A percentile compares a stretch with the other conserved stretches of the same genome.
phyloP scores from a whole-genome alignment of 225 moss, liverwort and hornwort species.

The Lunularia cruciata region DNA sequence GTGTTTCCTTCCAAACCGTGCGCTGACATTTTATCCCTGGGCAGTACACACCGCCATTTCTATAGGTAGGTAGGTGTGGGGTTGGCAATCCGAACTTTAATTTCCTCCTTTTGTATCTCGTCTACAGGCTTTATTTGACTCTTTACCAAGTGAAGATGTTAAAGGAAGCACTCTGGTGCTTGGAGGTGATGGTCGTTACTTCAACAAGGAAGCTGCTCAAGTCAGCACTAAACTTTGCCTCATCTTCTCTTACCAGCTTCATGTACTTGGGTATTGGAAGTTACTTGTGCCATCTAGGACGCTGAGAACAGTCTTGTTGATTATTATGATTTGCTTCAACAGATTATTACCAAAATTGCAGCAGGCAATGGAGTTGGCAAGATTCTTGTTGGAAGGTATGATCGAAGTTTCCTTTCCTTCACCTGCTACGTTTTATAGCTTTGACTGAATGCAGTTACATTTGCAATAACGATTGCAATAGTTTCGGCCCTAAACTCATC shows the following conservation, averaged over 20 bases:
- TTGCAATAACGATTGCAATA: too few species aligned
- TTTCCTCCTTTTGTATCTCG: not conserved
- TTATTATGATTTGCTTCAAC: not conserved
- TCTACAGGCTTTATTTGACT: conserved; percentile 69
- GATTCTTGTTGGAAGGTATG: conserved; percentile 68
- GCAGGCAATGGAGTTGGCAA: conserved; percentile 87
- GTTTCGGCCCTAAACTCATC: too few species aligned
- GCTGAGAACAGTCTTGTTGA: not conserved
- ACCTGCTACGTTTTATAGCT: too few species aligned
- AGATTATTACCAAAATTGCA: conserved; percentile 90
- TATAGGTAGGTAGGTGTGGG: too few species aligned
- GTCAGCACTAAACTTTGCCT: conserved; percentile 14
- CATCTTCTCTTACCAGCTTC: not conserved
- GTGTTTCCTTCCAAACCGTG: not conserved
- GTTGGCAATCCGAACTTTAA: not conserved
- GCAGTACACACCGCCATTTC: too few species aligned
- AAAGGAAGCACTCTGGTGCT: conserved; percentile 84
- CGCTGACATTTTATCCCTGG: too few species aligned
- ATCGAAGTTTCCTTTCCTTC: not conserved
- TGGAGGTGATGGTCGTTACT: conserved; percentile 93
- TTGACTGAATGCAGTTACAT: not conserved
- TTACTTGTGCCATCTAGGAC: not conserved
- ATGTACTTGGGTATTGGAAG: not conserved
- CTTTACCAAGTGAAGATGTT: conserved; percentile 69
- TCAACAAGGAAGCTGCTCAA: conserved; percentile 88